Base-by-base conservation (phyloP, 257 asterid species). In the Nicotiana attenuata region DNA sequence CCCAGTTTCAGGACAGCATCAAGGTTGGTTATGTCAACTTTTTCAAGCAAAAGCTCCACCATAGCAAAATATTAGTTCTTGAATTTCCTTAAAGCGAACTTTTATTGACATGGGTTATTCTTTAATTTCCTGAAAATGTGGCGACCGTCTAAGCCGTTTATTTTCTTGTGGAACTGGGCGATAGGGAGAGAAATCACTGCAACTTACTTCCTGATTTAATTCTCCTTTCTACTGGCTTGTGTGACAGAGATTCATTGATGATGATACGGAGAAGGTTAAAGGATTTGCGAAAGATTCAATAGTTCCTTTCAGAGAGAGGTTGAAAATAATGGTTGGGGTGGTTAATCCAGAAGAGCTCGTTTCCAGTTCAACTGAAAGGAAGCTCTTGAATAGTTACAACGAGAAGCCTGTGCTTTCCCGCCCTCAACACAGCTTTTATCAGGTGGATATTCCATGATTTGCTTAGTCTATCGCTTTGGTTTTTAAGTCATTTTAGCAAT, bases 351-450 rank as follows among this genome's bases (percentile, higher is more conserved):
- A 94, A 20, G 97, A 91, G 33, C 90, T 94, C 26, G 95, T 89
- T 81, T 89, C 97, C 29, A 92, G 83, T 82, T 86, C 93, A 22
- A 86, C 98, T 5, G 98, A 94, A 83, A 91, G 87, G 85, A 94
- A 94, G 86, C 95, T 94, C 33, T 83, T 94, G 57, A 76, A 85
- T 22, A 97, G 96, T 3, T 94, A 94, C 91, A 94, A 94, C 17
- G 97, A 93, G 84, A 94, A 93, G 78, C 98, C 97, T 0, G 97
- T 94, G 69, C 97, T 94, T 75, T 94, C 98, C 35, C 97, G 97
- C 31, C 98, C 98, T 81, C 98, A 94, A 71, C 98, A 94, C 85
- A 87, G 71, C 61, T 94, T 94, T 81, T 92, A 90, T 81, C 89
- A 88, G 93, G 98, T 94, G 61, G 57, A 26, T 15, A 52, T 5